Evolutionary conservation across 768 basidiomycete species (phyloP).

Genomic region (Paxillus involutus): DNA sequence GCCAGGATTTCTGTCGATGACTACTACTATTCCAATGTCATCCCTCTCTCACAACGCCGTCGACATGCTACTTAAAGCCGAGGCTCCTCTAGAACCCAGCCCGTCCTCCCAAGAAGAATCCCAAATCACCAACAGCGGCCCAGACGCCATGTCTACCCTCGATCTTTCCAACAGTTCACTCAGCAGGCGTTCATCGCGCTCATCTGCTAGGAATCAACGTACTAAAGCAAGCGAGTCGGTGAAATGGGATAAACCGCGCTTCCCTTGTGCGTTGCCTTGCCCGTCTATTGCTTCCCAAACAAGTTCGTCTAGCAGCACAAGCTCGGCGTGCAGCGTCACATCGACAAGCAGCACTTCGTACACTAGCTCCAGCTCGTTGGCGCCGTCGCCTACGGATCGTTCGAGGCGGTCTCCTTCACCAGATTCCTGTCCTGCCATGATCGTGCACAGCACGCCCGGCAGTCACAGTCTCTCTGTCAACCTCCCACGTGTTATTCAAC

Average conservation of each 20-base stretch:
- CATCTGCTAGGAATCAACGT: constrained; percentile 27
- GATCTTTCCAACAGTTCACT: constrained; percentile 24
- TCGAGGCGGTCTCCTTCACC: constrained; percentile 31
- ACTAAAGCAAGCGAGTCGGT: constrained; percentile 20
- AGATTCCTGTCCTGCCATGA: constrained; percentile 43
- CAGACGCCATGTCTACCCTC: constrained; percentile 23
- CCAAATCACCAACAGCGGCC: constrained; percentile 11
- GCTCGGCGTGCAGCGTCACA: constrained; percentile 25
- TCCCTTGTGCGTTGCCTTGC: constrained; percentile 29
- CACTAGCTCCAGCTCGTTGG: constrained; percentile 13
- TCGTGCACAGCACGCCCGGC: constrained; percentile 38
- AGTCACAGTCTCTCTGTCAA: constrained; percentile 47
- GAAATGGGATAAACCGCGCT: constrained; percentile 29
- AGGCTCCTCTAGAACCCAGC: constrained; percentile 19
- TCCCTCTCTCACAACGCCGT: constrained; percentile 31
- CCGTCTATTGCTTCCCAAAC: constrained; percentile 24
- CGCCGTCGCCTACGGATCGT: constrained; percentile 31
- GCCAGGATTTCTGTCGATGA: constrained; percentile 22
- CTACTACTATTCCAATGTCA: constrained; percentile 29
- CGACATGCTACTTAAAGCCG: constrained; percentile 33
- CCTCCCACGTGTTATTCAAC: constrained; percentile 47
- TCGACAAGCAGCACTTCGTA: constrained; percentile 22
- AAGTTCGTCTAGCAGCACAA: constrained; percentile 23
- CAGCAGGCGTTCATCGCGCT: constrained; percentile 30
- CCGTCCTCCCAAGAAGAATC: constrained; percentile 14